A percentile compares a stretch with the other conserved stretches of the same genome.
Conservation (phyloP, 768 basidiomycete species). For the Suillus subaureus region DNA sequence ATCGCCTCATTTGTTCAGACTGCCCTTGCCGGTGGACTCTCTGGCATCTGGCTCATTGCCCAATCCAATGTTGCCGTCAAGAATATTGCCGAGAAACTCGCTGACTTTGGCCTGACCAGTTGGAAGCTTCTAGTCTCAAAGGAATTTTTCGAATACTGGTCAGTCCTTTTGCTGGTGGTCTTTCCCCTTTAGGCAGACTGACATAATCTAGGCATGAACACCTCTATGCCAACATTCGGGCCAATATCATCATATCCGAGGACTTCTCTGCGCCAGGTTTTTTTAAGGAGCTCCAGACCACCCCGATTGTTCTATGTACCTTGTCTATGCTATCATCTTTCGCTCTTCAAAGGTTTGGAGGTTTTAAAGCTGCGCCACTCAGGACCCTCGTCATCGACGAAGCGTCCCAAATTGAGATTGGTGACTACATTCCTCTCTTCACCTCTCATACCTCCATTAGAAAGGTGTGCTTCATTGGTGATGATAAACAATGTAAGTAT, state of each 20-base stretch:
- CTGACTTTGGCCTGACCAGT: slow-evolving; percentile 48
- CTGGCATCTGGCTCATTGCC: slow-evolving; percentile 78
- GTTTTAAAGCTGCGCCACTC: slow-evolving; percentile 37
- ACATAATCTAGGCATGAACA: slow-evolving; percentile 73
- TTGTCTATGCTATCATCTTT: slow-evolving; percentile 69
- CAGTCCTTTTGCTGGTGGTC: slow-evolving; percentile 21
- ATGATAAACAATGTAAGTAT: slow-evolving; percentile 63
- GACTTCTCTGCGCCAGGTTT: slow-evolving; percentile 28
- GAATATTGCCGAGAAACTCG: slow-evolving; percentile 83
- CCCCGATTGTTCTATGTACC: slow-evolving; percentile 73
- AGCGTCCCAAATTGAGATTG: slow-evolving; percentile 66
- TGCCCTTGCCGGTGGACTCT: slow-evolving; percentile 40
- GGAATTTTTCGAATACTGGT: slow-evolving; percentile 73
- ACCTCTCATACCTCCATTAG: slow-evolving; percentile 38
- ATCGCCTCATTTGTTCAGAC: slow-evolving; percentile 63
- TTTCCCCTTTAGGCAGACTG: slow-evolving; percentile 12
- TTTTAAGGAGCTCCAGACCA: slow-evolving; percentile 36
- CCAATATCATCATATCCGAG: slow-evolving; percentile 55
- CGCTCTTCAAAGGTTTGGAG: slow-evolving; percentile 17
- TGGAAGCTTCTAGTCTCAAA: slow-evolving; percentile 75
- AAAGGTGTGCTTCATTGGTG: slow-evolving; percentile 66
- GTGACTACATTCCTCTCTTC: slow-evolving; percentile 49
- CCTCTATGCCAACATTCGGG: slow-evolving; percentile 53
- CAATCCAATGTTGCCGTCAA: slow-evolving; percentile 89
- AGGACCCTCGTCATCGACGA: slow-evolving; percentile 63